phyloP scores from a whole-genome alignment of 768 basidiomycete species.

The Suillus subaureus region DNA sequence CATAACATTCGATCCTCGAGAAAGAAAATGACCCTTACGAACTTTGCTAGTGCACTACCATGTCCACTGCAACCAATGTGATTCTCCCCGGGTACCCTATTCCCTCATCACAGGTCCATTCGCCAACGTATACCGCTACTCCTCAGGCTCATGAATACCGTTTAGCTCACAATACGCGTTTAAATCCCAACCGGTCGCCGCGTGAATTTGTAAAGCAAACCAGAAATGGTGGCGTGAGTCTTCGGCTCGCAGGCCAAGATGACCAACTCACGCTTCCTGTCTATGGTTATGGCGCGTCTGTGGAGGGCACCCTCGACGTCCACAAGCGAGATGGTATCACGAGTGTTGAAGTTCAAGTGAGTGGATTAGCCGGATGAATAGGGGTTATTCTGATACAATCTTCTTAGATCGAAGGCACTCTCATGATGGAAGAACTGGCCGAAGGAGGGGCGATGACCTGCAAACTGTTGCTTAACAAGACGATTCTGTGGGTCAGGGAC shows the following conservation, averaged over 20 bases:
- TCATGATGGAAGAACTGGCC: constrained; percentile 62
- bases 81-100: constrained; percentile 53
- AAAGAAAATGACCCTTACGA: background rate
- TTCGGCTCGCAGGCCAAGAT: constrained; percentile 57
- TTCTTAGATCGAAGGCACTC: constrained; percentile 59
- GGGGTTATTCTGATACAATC: constrained; percentile 3
- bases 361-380: constrained; percentile 13
- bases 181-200: constrained; percentile 39
- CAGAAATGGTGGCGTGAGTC: constrained; percentile 51
- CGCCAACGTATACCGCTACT: constrained; percentile 56
- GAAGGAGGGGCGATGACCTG: constrained; percentile 62
- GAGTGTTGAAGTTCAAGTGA: constrained; percentile 66
- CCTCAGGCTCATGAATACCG: constrained; percentile 57
- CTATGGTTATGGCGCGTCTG: constrained; percentile 52
- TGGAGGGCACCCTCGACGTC: constrained; percentile 61
- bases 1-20: constrained; percentile 14
- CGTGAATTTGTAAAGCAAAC: constrained; percentile 62
- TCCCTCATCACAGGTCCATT: constrained; percentile 38
- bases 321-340: constrained; percentile 55
- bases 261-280: constrained; percentile 52
- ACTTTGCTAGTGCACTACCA: constrained; percentile 33
- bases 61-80: constrained; percentile 53
- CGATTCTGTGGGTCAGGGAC: constrained; percentile 61
- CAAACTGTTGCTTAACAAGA: constrained; percentile 53
- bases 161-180: constrained; percentile 46